Evolutionary conservation across 2,329 filamentous ascomycete species (phyloP).

Genomic region (Fusarium brachygibbosum): DNA sequence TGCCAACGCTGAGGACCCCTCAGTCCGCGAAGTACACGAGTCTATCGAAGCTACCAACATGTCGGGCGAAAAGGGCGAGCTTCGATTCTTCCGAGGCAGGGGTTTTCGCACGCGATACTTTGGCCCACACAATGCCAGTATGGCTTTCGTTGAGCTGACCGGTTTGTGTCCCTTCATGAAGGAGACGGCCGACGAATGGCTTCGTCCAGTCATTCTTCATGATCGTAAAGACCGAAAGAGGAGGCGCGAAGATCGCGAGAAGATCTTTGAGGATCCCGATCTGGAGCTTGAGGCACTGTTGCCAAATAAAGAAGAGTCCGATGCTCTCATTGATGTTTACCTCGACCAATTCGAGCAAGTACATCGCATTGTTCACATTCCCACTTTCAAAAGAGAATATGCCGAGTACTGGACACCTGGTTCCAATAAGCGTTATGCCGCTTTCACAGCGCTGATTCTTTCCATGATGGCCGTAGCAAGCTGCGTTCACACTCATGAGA

Average conservation of each 20-base stretch:
- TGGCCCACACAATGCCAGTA: constrained; percentile 71
- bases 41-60: constrained; percentile 58
- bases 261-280: constrained; percentile 63
- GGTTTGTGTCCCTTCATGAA: constrained; percentile 73
- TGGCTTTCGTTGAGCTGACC: constrained; percentile 70
- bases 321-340: constrained; percentile 64
- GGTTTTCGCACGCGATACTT: constrained; percentile 72
- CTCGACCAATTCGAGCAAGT: constrained; percentile 69
- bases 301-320: constrained; percentile 62
- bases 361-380: constrained; percentile 70
- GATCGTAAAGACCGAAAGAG: constrained; percentile 68
- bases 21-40: constrained; percentile 56
- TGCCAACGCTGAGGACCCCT: constrained; percentile 51
- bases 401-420: constrained; percentile 66
- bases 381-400: constrained; percentile 70
- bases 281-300: constrained; percentile 64
- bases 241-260: constrained; percentile 66
- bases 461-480: constrained; percentile 71
- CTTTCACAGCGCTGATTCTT: constrained; percentile 71
- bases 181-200: constrained; percentile 72
- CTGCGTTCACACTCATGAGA: constrained; percentile 66
- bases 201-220: constrained; percentile 69
- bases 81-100: constrained; percentile 70
- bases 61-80: constrained; percentile 64
- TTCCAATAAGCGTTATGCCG: constrained; percentile 60